Evolutionary conservation across 352 stramenopile species (phyloP), one percentile per base, ranked within the genome.

Genomic region (Blastocystis sp.): DNA sequence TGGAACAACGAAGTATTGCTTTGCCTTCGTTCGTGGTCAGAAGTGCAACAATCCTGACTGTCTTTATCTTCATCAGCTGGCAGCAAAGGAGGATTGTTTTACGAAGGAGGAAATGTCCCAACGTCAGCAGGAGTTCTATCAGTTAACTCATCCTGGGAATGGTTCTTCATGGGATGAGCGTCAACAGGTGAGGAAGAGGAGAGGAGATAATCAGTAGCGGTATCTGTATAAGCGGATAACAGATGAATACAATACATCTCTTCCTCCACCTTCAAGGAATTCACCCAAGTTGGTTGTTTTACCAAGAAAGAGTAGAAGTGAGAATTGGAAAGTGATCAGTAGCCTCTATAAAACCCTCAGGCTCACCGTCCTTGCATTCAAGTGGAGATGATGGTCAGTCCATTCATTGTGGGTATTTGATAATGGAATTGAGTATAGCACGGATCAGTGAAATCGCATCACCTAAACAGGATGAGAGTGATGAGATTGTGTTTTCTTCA

Each of bases 1-100:
- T 91, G 95, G 95, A 19, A 98, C 95, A 17, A 98, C 94, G 79
- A 98, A 98, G 91, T 98, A 98, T 90, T 98, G 95, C 91, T 97
- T 97, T 90, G 95, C 94, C 81, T 98, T 98, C 87, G 90, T 98
- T 44, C 92, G 94, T 4, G 95, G 95, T 88, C 92, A 96, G 64
- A 90, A 93, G 68, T 98, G 95, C 90, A 96, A 95, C 90, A 98
- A 98, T 89, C 93, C 94, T 0, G 95, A 98, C 42, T 98, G 95
- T 90, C 91, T 98, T 6, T 98, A 97, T 90, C 91, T 98, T 42
- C 95, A 98, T 90, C 94, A 96, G 58, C 91, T 97, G 7, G 95
- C 94, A 17, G 93, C 97, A 57, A 93, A 95, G 64, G 94, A 95
- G 64, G 94, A 97, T 91, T 95, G 95, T 56, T 98, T 97, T 89